Evolutionary conservation across 2,329 filamentous ascomycete species (phyloP).

Genomic region (Fusarium sp.): DNA sequence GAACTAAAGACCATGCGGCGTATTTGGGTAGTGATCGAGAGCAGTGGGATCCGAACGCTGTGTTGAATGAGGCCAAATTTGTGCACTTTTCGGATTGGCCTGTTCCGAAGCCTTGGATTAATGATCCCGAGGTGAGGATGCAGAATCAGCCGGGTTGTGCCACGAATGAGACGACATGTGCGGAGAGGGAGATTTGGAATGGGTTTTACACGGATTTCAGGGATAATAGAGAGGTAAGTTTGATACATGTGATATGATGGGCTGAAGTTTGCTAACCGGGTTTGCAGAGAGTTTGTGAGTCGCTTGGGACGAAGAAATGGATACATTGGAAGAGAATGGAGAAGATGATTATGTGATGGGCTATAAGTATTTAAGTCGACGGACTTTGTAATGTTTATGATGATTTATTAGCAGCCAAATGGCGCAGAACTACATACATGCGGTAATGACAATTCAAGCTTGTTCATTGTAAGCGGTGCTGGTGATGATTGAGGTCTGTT

Average conservation of each 20-base stretch:
- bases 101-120: conserved; percentile 69
- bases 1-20: conserved; percentile 61
- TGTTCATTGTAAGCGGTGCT: too few species aligned
- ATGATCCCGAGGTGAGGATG: background rate
- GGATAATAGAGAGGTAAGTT: conserved; percentile 24
- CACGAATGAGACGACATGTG: background rate
- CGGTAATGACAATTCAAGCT: background rate
- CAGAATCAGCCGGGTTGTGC: background rate
- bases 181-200: conserved; percentile 35
- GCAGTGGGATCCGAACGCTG: conserved; percentile 67
- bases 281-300: conserved; percentile 23
- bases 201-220: conserved; percentile 33
- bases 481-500: too few species aligned
- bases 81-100: conserved; percentile 81
- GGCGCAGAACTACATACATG: background rate
- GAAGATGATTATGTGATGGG: background rate
- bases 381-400: background rate
- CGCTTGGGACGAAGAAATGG: conserved; percentile 13
- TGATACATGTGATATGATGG: fast-evolving
- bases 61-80: conserved; percentile 71
- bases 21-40: conserved; percentile 60
- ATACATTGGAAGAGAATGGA: conserved; percentile 21
- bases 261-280: background rate
- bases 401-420: background rate
- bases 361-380: background rate